These are phyloP conservation scores for Coemansia sp. DNA, from an alignment of 192 early-diverging fungal species.

Conservation along the genomic window DNA sequence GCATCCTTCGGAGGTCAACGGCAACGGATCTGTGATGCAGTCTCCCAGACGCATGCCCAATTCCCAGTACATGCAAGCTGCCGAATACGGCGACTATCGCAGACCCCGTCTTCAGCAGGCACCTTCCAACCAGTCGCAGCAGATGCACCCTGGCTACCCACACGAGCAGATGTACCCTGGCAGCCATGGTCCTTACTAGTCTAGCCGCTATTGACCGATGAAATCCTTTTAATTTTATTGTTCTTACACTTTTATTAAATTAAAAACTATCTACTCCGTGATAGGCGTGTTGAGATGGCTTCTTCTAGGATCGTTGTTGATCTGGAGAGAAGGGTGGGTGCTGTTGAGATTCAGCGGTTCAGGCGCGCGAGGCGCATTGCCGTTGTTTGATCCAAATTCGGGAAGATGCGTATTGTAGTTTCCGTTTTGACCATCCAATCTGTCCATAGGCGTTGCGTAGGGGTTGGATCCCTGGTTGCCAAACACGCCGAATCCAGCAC, in stretches of 20 bases:
- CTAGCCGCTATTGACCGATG: neutral
- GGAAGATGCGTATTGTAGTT: conserved; percentile 3
- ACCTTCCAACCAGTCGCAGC: neutral
- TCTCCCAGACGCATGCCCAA: conserved; percentile 4
- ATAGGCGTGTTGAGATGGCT: conserved; percentile 46
- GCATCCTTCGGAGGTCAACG: conserved; percentile 1
- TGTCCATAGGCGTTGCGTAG: conserved; percentile 6
- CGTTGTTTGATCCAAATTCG: conserved; percentile 4
- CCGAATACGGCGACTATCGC: conserved; percentile 9
- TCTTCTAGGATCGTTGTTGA: conserved; percentile 15
- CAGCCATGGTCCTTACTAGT: neutral
- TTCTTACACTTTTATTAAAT: neutral
- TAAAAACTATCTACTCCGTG: conserved; percentile 17
- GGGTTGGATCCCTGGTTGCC: neutral
- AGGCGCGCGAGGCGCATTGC: conserved; percentile 7
- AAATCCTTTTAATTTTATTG: neutral
- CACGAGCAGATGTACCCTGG: conserved; percentile 13
- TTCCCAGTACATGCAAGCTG: neutral
- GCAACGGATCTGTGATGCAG: neutral
- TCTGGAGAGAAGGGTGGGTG: neutral
- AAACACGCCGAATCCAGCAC: neutral
- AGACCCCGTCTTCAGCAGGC: neutral
- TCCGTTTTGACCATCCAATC: neutral
- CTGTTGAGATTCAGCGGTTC: conserved; percentile 11
- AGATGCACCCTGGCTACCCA: neutral